Conservation (phyloP, 2,329 filamentous ascomycete species). For the Botrytis galanthina region DNA sequence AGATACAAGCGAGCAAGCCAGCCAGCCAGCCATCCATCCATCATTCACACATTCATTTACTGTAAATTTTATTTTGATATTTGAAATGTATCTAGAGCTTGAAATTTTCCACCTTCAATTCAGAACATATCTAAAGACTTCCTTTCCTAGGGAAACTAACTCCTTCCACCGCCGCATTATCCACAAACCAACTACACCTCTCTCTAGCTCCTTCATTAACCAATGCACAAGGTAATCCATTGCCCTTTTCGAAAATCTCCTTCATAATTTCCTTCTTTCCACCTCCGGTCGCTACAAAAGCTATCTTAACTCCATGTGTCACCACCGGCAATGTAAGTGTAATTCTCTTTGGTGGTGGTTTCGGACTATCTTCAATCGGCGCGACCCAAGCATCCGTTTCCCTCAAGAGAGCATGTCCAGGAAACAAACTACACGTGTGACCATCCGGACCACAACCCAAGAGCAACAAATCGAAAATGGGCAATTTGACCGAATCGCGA, state of each 20-base stretch:
- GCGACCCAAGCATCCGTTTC: conserved; percentile 91
- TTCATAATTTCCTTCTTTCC: conserved; percentile 92
- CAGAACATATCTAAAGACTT: conserved; percentile 47
- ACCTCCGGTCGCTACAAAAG: conserved; percentile 85
- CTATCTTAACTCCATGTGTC: conserved; percentile 79
- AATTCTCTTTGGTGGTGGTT: conserved; percentile 87
- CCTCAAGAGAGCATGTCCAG: conserved; percentile 79
- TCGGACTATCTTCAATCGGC: conserved; percentile 87
- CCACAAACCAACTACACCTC: conserved; percentile 93
- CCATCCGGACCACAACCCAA: conserved; percentile 94
- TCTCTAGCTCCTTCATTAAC: conserved; percentile 84
- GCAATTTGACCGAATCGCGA: conserved; percentile 89
- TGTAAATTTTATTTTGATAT: not conserved
- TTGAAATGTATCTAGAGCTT: not conserved
- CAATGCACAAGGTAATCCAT: conserved; percentile 76
- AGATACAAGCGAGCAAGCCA: not conserved
- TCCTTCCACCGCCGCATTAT: conserved; percentile 79
- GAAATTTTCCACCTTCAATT: not conserved
- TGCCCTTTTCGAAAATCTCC: conserved; percentile 79
- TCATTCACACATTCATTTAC: conserved; percentile 1
- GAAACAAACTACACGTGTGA: conserved; percentile 96
- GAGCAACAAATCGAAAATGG: conserved; percentile 91
- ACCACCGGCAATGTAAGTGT: conserved; percentile 91
- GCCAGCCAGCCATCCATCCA: not conserved
- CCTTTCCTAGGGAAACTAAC: conserved; percentile 78